Conservation (phyloP, 2,329 filamentous ascomycete species). For the Metarhizium anisopliae region DNA sequence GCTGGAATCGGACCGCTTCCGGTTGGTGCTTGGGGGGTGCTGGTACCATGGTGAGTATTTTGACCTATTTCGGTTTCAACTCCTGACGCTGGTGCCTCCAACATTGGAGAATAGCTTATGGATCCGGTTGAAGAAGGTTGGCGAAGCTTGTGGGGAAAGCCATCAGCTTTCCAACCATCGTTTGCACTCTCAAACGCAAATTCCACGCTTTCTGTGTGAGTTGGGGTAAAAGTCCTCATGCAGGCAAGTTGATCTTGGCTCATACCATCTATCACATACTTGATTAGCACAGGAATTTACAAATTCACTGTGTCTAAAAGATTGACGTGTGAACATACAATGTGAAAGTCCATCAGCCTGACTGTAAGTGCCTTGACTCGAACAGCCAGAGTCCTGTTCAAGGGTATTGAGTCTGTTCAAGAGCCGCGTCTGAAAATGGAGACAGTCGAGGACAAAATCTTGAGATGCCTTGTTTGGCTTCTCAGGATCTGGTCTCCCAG, state of each 20-base stretch:
- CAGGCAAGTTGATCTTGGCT: conserved; percentile 8
- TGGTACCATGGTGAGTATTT: not conserved
- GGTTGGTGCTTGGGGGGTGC: not conserved
- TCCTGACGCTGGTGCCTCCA: not conserved
- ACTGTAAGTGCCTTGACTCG: conserved; percentile 1
- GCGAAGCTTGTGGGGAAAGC: conserved; percentile 6
- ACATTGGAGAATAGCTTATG: conserved; percentile 4
- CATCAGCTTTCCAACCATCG: conserved; percentile 12
- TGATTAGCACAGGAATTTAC: not conserved
- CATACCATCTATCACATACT: conserved; percentile 5
- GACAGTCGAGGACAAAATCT: conserved; percentile 16
- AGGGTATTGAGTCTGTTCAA: conserved; percentile 13
- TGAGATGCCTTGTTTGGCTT: conserved; percentile 8
- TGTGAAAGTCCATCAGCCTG: not conserved
- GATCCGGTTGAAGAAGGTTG: conserved; percentile 4
- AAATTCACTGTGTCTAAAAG: not conserved
- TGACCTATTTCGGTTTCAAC: not conserved
- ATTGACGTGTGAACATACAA: not conserved
- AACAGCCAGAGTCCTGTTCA: conserved; percentile 9
- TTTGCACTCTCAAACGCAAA: conserved; percentile 11
- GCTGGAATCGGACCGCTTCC: not conserved
- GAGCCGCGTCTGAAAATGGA: conserved; percentile 17
- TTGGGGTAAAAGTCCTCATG: conserved; percentile 9
- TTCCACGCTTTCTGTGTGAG: conserved; percentile 11
- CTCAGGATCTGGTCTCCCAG: conserved; percentile 5